Percentiles rank a stretch among this genome's conserved stretches.
Conservation (phyloP, 1,139 yeast genomes). For the Kodamaea plutei region DNA sequence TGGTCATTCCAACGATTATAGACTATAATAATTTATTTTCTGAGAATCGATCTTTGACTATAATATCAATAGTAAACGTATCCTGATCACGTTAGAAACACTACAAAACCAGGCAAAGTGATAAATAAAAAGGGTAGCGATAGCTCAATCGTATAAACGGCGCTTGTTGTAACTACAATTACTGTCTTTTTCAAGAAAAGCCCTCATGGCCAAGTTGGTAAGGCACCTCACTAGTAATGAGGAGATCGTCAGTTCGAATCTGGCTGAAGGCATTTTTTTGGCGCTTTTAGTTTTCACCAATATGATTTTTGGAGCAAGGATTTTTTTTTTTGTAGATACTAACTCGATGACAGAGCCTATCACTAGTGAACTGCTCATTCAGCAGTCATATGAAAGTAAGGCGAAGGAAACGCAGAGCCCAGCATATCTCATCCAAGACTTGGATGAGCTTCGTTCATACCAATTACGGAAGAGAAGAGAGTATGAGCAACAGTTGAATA, state of each 20-base stretch:
- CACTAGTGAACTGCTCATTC: slow-evolving; percentile 38
- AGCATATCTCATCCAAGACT: slow-evolving; percentile 69
- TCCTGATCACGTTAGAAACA: too few relatives aligned
- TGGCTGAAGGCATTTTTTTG: slow-evolving; percentile 67
- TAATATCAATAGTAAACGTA: too few relatives aligned
- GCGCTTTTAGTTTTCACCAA: slow-evolving; percentile 16
- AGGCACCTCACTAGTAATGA: slow-evolving; percentile 92
- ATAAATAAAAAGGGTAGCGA: too few relatives aligned
- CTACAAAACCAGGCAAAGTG: too few relatives aligned
- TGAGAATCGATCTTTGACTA: too few relatives aligned
- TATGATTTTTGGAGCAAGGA: too few relatives aligned
- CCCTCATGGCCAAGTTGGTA: slow-evolving; percentile 68
- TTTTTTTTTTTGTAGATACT: too few relatives aligned
- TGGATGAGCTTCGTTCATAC: slow-evolving; percentile 72
- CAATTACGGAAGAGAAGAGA: slow-evolving; percentile 78
- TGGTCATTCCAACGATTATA: too few relatives aligned
- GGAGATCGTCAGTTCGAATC: slow-evolving; percentile 88
- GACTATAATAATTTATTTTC: too few relatives aligned
- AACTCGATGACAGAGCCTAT: too few relatives aligned
- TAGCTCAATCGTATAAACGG: too few relatives aligned
- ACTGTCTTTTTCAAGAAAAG: slow-evolving; percentile 5
- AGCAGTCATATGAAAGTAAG: slow-evolving; percentile 32
- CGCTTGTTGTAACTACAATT: too few relatives aligned
- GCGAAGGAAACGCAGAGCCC: slow-evolving; percentile 36
- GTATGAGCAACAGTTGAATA: slow-evolving; percentile 78